Evolutionary conservation across 129 eudicot genomes (phyloP).

Genomic region (Lactuca sativa): DNA sequence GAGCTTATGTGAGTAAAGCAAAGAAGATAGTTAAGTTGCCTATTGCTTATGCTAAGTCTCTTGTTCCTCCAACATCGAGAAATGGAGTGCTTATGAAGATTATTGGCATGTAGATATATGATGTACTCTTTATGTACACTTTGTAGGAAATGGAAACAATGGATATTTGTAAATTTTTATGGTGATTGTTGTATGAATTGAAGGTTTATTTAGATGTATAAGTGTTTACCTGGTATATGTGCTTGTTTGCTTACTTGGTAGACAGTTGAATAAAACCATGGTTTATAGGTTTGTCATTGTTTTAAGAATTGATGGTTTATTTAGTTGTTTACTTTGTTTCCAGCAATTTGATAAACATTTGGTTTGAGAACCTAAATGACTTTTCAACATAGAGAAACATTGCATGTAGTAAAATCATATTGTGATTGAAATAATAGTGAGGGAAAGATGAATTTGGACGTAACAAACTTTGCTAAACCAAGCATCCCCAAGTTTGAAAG

Average conservation of each 20-base stretch:
- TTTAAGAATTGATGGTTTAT: no score
- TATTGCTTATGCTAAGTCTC: constrained; percentile 80
- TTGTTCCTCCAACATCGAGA: constrained; percentile 57
- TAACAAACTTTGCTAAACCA: no score
- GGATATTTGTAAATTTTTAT: constrained; percentile 33
- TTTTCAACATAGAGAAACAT: no score
- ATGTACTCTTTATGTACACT: constrained; percentile 10
- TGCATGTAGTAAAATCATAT: no score
- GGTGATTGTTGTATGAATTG: constrained; percentile 33
- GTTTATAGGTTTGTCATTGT: not conserved
- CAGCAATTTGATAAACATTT: no score
- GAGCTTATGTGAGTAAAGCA: constrained; percentile 90
- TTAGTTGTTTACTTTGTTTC: no score
- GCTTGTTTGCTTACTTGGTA: not conserved
- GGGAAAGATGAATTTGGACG: no score
- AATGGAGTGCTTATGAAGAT: constrained; percentile 32
- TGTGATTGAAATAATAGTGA: no score
- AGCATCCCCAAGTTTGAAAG: no score
- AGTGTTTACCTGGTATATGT: not conserved
- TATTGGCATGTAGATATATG: constrained; percentile 23
- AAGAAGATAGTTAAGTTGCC: constrained; percentile 85
- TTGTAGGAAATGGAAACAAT: constrained; percentile 27
- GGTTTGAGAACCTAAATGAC: not conserved
- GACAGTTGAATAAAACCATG: not conserved
- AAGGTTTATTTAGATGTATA: not conserved